A percentile compares a stretch with the other conserved stretches of the same genome.
Evolutionary conservation across 768 basidiomycete species (phyloP).

Genomic region (Tricholoma furcatifolium): DNA sequence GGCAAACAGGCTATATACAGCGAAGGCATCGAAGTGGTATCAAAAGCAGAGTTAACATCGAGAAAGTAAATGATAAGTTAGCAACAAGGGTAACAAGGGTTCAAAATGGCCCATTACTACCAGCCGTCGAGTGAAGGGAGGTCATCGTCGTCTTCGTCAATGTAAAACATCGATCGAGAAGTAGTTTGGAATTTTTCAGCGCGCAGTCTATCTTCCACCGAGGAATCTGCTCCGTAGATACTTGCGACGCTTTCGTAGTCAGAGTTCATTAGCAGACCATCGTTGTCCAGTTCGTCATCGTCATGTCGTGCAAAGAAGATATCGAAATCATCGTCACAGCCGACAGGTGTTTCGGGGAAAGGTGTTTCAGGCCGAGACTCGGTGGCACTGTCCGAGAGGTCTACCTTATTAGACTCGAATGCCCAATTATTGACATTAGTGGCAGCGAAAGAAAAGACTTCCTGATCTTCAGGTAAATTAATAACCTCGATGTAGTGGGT

Average conservation of each 20-base stretch:
- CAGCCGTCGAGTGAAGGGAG: slow-evolving; percentile 42
- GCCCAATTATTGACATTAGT: not conserved
- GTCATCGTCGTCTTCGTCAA: slow-evolving; percentile 36
- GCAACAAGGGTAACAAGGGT: not conserved
- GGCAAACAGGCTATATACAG: not conserved
- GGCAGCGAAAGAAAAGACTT: not conserved
- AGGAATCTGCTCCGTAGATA: slow-evolving; percentile 2
- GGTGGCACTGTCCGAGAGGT: slow-evolving; percentile 13
- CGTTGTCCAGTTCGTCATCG: slow-evolving; percentile 7
- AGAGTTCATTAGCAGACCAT: slow-evolving; percentile 1
- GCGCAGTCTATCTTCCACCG: slow-evolving; percentile 4
- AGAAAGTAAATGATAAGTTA: slow-evolving; percentile 7
- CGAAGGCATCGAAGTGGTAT: not conserved
- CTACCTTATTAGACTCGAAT: slow-evolving; percentile 6
- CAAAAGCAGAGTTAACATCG: not conserved
- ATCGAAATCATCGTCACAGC: slow-evolving; percentile 19
- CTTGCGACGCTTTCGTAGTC: slow-evolving; percentile 1
- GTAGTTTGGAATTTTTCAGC: slow-evolving; percentile 7
- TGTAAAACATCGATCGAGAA: slow-evolving; percentile 22
- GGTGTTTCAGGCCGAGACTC: slow-evolving; percentile 21
- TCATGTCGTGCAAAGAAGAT: slow-evolving; percentile 8
- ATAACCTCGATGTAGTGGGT: slow-evolving; percentile 23
- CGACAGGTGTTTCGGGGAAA: slow-evolving; percentile 22
- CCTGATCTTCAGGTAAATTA: slow-evolving; percentile 18
- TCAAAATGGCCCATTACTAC: slow-evolving; percentile 22